Percentiles rank a stretch among this genome's conserved stretches.
Conservation (phyloP, 2,329 filamentous ascomycete species). For the Phoma sp. region DNA sequence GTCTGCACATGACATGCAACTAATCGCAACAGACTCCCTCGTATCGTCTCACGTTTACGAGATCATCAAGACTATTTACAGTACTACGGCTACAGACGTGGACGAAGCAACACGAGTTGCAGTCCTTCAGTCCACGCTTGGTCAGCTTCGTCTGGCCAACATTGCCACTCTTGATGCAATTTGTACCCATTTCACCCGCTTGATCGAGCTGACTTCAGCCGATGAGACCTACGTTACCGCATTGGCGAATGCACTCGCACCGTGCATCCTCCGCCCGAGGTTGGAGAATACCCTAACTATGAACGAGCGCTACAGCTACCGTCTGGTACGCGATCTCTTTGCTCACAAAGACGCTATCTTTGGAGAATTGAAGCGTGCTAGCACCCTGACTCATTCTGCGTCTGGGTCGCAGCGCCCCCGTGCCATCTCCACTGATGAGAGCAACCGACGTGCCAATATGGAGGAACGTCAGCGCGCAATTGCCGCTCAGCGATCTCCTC, state of each 20-base stretch:
- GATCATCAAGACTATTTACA: slow-evolving; percentile 97
- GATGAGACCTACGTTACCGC: slow-evolving; percentile 82
- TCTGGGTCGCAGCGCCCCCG: slow-evolving; percentile 71
- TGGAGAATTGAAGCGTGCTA: slow-evolving; percentile 91
- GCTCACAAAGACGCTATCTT: slow-evolving; percentile 95
- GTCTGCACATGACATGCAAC: slow-evolving; percentile 9
- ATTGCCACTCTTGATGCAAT: slow-evolving; percentile 98
- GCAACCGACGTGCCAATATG: slow-evolving; percentile 90
- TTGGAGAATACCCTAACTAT: slow-evolving; percentile 88
- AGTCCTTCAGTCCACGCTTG: slow-evolving; percentile 93
- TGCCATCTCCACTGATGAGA: slow-evolving; percentile 93
- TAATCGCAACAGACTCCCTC: slow-evolving; percentile 75
- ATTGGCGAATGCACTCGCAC: slow-evolving; percentile 76
- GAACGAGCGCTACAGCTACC: slow-evolving; percentile 92
- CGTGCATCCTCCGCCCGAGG: slow-evolving; percentile 87
- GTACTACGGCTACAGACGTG: slow-evolving; percentile 71
- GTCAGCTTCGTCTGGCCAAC: slow-evolving; percentile 92
- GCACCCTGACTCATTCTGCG: slow-evolving; percentile 67
- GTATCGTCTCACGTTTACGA: slow-evolving; percentile 98
- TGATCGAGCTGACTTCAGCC: slow-evolving; percentile 95
- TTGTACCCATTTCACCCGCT: slow-evolving; percentile 95
- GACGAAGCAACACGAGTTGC: slow-evolving; percentile 80
- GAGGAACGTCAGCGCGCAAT: slow-evolving; percentile 89
- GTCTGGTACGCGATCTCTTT: slow-evolving; percentile 89
- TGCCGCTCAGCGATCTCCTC: slow-evolving; percentile 65